Evolutionary conservation across 176 grass and related monocot species (phyloP), one percentile per base, ranked within the genome.

Genomic region (Bromus sterilis): DNA sequence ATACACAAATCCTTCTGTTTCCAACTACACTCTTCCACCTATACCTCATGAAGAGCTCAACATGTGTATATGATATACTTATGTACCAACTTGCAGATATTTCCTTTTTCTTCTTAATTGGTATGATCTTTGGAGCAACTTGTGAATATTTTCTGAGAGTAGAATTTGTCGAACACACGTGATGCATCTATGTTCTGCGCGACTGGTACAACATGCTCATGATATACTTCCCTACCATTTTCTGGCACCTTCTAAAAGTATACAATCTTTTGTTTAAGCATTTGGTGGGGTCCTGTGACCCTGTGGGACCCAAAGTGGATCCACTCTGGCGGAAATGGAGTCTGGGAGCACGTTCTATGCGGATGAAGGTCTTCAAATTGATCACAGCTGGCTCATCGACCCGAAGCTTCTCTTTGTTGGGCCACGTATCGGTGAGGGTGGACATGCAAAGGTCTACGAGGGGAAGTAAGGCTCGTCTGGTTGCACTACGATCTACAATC

Each of bases 331-430:
- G 56, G 61, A 67, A 60, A 98, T 94, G 95, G 95, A 93, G 67
- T 89, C 90, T 37, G 88, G 86, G 57, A 91, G 78, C 41, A 74
- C 37, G 40, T 85, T 90, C 91, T 94, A 90, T 11, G 61, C 62
- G 4, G 66, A 68, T 3, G 90, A 92, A 77, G 86, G 86, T 76
- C 49, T 78, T 79, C 82, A 84, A 23, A 92, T 94, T 11, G 92
- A 98, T 56, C 90, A 92, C 42, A 98, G 92, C 79, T 98, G 95
- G 95, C 78, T 98, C 70, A 94, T 98, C 6, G 88, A 98, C 73
- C 95, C 95, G 1, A 93, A 91, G 78, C 92, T 91, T 82, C 95
- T 98, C 28, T 94, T 98, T 76, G 95, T 98, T 59, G 95, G 95
- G 9, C 95, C 92, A 51, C 77, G 86, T 46, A 93, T 98, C 26